Evolutionary conservation across 164 flowering plant species (phyloP), one percentile per base, ranked within the genome.

Genomic region (Tetracentron sinense): DNA sequence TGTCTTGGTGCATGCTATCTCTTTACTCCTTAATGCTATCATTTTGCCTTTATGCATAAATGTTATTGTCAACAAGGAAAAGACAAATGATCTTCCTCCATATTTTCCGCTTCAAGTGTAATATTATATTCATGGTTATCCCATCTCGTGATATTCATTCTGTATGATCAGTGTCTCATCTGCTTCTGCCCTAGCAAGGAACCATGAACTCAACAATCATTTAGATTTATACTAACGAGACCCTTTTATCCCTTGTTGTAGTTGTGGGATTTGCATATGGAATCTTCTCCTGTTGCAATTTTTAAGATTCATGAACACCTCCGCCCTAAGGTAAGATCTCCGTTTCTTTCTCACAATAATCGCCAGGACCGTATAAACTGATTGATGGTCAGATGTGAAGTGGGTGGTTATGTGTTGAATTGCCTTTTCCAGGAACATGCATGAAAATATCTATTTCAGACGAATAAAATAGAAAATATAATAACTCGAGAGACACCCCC

Each of bases 191-290:
- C 49, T 26, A 7, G 58, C 12, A 63, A 27, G 7, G 16, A 26
- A 63, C 51, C 50, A 35, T 49, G 17, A 35, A 20, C 51, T 48
- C 23, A 38, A 33, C 16, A 7, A 19, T 51, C 26, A 15, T 35
- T 29, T 49, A 56, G 29, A 21, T 51, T 27, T 46, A 47, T 63
- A 56, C 49, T 65, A 63, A 75, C 38, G 33, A 62, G 35, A 65
- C 63, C 30, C 21, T 46, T 67, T 56, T 19, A 0, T 58, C 54
- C 63, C 33, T 58, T 66, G 20, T 71, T 54, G 68, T 75, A 90
- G 97, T 76, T 90, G 26, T 88, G 97, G 97, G 97, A 91, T 78
- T 78, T 76, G 44, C 78, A 60, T 25, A 91, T 79, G 90, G 88
- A 84, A 28, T 57, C 82, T 38, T 68, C 81, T 21, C 93, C 97